Evolutionary conservation across 2,329 filamentous ascomycete species (phyloP), one percentile per base, ranked within the genome.

Genomic region (Chaetomium sp.): DNA sequence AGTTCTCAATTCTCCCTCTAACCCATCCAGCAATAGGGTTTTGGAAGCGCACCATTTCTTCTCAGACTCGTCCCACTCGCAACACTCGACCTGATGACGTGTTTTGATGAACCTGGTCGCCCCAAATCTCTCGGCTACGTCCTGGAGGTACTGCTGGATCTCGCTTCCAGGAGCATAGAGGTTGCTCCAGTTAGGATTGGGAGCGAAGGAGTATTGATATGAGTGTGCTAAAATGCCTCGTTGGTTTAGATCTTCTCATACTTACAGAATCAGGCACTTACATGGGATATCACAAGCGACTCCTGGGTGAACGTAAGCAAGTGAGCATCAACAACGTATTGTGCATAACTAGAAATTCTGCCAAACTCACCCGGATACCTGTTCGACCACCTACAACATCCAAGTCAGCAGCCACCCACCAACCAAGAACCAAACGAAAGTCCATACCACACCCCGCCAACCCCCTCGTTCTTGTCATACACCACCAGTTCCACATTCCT

Each of bases 151-250:
- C 8, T 70, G 66, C 38, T 72, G 72, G 37, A 80, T 79, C 63
- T 82, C 79, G n/a, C 52, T 49, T 32, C 71, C 72, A 0, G 73
- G 73, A 2, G 75, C 76, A 59, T 80, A 82, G 40, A 80, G 74
- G 19, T 72, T 67, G 7, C 74, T 76, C 79, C 79, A 82, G 55
- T 77, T 64, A 3, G 78, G 75, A 53, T 82, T 82, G 0, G 79
- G 79, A 33, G 78, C 76, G 65, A 79, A 81, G 0, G 77, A 72
- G 62, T 79, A 81, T 58, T 79, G 78, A 62, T 82, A 82, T 6
- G 78, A 79, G 59, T 81, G 79, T 6, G 76, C 71, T 67, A 61
- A 60, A 43, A 60, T 10, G n/a, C 12, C 9, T n/a, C 12, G 49
- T 43, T 14, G 34, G 42, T 10, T 27, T 38, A 0, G 19, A 10